Evolutionary conservation across 2,329 filamentous ascomycete genomes (phyloP).

Genomic region (Trichophyton rubrum): DNA sequence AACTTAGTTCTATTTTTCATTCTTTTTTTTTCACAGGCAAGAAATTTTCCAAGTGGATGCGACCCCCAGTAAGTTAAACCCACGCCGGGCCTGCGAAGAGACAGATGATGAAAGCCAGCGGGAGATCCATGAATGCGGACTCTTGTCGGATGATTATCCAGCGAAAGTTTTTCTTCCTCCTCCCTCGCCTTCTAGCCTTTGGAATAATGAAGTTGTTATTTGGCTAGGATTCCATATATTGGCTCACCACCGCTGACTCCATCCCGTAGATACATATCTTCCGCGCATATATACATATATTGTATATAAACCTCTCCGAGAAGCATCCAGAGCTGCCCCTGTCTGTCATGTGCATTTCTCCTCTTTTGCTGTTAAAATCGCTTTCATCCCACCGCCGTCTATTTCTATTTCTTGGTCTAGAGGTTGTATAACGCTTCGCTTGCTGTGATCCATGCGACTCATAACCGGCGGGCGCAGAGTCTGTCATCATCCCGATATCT

Average conservation of each 20-base stretch:
- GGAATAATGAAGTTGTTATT: neutral
- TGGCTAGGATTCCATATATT: neutral
- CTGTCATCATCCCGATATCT: neutral
- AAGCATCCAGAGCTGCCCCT: neutral
- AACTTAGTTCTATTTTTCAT: neutral
- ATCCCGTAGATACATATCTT: neutral
- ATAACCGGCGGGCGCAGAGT: neutral
- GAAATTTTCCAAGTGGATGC: neutral
- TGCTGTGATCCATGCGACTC: neutral
- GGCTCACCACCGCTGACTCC: neutral
- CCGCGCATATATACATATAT: neutral
- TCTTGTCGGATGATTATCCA: constrained; percentile 1
- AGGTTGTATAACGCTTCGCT: neutral
- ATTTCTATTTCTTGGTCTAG: neutral
- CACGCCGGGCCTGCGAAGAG: neutral
- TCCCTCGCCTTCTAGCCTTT: neutral
- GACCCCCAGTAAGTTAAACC: neutral
- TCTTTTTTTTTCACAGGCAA: neutral
- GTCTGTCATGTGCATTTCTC: neutral
- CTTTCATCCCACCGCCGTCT: neutral
- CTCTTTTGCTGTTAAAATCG: neutral
- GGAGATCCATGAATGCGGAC: neutral
- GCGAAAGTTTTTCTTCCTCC: neutral
- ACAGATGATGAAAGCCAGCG: neutral
- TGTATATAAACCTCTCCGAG: neutral